Evolutionary conservation across 2,329 filamentous ascomycete species (phyloP).

Genomic region (Lachnum nothofagi): DNA sequence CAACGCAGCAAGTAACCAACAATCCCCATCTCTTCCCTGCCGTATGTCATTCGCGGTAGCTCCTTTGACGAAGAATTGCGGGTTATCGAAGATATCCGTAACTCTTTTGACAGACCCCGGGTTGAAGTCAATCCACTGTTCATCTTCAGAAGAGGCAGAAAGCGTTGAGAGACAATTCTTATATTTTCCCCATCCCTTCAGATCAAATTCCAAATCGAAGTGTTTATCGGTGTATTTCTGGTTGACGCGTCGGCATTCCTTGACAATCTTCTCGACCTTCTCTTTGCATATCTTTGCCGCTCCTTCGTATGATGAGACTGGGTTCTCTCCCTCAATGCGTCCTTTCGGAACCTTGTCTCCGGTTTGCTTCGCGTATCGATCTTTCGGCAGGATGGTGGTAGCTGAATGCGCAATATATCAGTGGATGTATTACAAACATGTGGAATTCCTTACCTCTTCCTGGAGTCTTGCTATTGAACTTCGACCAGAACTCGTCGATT

Average conservation of each 20-base stretch:
- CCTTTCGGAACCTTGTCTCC: conserved; percentile 52
- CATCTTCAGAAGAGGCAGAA: conserved; percentile 21
- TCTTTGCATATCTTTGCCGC: conserved; percentile 63
- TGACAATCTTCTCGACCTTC: conserved; percentile 57
- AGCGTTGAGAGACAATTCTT: conserved; percentile 47
- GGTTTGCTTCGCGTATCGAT: conserved; percentile 57
- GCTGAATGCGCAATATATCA: conserved; percentile 37
- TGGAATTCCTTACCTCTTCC: conserved; percentile 52
- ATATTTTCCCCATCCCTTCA: conserved; percentile 50
- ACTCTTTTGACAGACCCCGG: conserved; percentile 53
- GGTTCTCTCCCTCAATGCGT: conserved; percentile 49
- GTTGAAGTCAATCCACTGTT: not conserved
- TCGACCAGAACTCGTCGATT: conserved; percentile 69
- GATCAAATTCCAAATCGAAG: conserved; percentile 76
- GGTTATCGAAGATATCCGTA: conserved; percentile 65
- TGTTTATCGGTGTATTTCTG: conserved; percentile 83
- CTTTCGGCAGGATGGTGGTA: conserved; percentile 65
- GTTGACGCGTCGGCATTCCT: conserved; percentile 69
- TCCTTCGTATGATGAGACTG: conserved; percentile 65
- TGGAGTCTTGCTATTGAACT: conserved; percentile 64
- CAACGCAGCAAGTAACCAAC: conserved; percentile 78
- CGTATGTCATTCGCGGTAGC: conserved; percentile 69
- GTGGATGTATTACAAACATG: not conserved
- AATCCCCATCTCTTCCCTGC: conserved; percentile 74
- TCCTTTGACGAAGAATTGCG: conserved; percentile 71